Percentiles rank a stretch among this genome's conserved stretches.
phyloP scores from a whole-genome alignment of 225 moss, liverwort and hornwort species.

The Pseudoscleropodium purum region DNA sequence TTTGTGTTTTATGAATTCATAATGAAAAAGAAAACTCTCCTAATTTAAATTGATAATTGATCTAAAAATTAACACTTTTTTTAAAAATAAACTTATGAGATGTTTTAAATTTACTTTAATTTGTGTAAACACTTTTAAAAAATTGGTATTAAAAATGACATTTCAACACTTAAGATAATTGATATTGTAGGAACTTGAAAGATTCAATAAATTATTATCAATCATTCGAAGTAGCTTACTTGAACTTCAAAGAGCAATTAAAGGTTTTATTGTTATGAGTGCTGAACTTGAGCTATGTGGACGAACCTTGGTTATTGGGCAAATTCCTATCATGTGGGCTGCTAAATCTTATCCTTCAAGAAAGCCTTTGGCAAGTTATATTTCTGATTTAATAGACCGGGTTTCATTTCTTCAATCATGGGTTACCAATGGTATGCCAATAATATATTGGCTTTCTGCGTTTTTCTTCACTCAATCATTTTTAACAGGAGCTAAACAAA shows the following conservation, averaged over 20 bases:
- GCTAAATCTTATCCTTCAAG: slow-evolving; percentile 70
- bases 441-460: slow-evolving; percentile 59
- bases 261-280: slow-evolving; percentile 84
- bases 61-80: not conserved
- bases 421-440: slow-evolving; percentile 54
- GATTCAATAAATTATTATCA: slow-evolving; percentile 71
- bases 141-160: not conserved
- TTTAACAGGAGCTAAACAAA: slow-evolving; percentile 78
- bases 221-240: slow-evolving; percentile 61
- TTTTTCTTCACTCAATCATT: slow-evolving; percentile 92
- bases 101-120: too few relatives aligned
- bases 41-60: too few relatives aligned
- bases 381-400: slow-evolving; percentile 50
- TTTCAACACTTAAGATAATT: not conserved
- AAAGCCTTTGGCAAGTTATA: slow-evolving; percentile 64
- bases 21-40: too few relatives aligned
- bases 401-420: slow-evolving; percentile 57
- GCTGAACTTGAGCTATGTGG: slow-evolving; percentile 63
- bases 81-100: fast-evolving
- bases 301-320: slow-evolving; percentile 60
- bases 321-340: slow-evolving; percentile 67
- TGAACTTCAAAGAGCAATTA: slow-evolving; percentile 76
- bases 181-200: slow-evolving; percentile 53
- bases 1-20: not conserved
- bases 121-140: not conserved